Evolutionary conservation across 805 yeast genomes (phyloP).

Genomic region (Candida boleticola): DNA sequence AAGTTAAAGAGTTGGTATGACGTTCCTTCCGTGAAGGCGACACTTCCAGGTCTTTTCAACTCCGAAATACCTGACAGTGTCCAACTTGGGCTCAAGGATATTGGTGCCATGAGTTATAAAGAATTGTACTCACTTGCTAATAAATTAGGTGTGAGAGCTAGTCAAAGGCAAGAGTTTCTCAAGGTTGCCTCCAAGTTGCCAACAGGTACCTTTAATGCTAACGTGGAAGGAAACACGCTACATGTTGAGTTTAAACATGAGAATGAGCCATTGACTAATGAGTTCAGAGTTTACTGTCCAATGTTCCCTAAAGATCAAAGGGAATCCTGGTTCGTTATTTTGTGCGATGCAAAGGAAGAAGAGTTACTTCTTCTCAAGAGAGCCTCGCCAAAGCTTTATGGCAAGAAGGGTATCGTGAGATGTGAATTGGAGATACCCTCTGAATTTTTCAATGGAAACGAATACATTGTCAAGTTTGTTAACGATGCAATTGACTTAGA

Average conservation of each 20-base stretch:
- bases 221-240: slow-evolving; percentile 39
- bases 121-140: slow-evolving; percentile 34
- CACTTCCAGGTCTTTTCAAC: slow-evolving; percentile 47
- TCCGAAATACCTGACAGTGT: neutral
- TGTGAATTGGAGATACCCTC: slow-evolving; percentile 52
- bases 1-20: slow-evolving; percentile 90
- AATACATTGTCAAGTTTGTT: slow-evolving; percentile 48
- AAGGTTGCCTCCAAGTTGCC: slow-evolving; percentile 61
- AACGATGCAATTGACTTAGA: slow-evolving; percentile 66
- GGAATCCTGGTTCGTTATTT: slow-evolving; percentile 87
- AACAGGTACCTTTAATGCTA: slow-evolving; percentile 44
- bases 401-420: slow-evolving; percentile 35
- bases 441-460: slow-evolving; percentile 41
- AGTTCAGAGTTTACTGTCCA: slow-evolving; percentile 71
- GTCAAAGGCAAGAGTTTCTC: slow-evolving; percentile 47
- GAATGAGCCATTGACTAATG: slow-evolving; percentile 49
- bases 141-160: slow-evolving; percentile 40
- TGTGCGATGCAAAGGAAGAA: slow-evolving; percentile 47
- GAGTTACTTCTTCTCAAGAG: slow-evolving; percentile 70
- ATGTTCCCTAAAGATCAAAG: slow-evolving; percentile 87
- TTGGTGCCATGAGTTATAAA: slow-evolving; percentile 43
- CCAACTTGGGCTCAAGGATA: slow-evolving; percentile 25
- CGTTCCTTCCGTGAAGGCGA: slow-evolving; percentile 58
- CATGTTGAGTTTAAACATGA: slow-evolving; percentile 51
- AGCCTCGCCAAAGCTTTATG: slow-evolving; percentile 55